Percentiles rank a stretch among this genome's conserved stretches.
Evolutionary conservation across 2,329 filamentous ascomycete genomes (phyloP).

Genomic region (Fusarium sp.): DNA sequence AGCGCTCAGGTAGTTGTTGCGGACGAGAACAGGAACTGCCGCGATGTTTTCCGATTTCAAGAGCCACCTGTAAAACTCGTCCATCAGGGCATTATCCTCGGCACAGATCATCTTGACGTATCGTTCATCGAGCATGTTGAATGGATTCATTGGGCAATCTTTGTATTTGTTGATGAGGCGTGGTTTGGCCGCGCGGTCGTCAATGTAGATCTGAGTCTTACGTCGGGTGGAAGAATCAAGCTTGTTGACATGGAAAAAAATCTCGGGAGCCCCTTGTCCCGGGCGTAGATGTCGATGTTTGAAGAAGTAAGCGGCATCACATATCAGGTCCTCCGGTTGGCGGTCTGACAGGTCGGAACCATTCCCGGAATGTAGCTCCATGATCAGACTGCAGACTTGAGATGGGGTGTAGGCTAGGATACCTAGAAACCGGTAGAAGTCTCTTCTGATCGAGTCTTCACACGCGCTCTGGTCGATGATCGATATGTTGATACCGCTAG

Average conservation of each 20-base stretch:
- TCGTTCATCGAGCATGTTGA: background rate
- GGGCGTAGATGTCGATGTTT: background rate
- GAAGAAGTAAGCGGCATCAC: background rate
- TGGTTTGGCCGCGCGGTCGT: background rate
- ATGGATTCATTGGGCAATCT: background rate
- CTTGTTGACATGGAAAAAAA: background rate
- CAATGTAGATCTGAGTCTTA: background rate
- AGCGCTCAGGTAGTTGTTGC: background rate
- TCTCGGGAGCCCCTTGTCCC: background rate
- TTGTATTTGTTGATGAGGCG: background rate
- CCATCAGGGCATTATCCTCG: background rate
- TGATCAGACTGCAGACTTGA: background rate
- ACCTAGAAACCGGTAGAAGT: background rate
- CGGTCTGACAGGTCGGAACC: background rate
- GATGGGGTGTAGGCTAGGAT: background rate
- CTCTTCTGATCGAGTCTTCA: background rate
- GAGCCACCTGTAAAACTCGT: background rate
- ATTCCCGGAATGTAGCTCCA: background rate
- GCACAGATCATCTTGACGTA: background rate
- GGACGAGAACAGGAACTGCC: background rate
- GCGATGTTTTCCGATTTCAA: background rate
- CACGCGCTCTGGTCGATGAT: background rate
- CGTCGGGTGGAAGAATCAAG: background rate
- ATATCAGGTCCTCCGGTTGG: background rate
- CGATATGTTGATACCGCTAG: background rate